Evolutionary conservation across 345 rosid species (phyloP).

Genomic region (Conringia planisiliqua): DNA sequence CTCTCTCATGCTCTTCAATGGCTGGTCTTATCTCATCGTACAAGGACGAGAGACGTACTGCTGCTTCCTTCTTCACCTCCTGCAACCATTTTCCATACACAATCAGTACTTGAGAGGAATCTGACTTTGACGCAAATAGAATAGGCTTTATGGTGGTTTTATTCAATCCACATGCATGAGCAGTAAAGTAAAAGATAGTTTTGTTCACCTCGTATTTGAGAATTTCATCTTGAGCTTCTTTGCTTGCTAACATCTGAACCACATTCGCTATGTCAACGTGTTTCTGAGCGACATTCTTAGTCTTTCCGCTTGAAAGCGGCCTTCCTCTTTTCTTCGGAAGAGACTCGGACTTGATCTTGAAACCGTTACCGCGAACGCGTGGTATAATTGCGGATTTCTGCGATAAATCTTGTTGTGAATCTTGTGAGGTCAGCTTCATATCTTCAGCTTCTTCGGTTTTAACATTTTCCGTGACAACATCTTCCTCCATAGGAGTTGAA

Average conservation of each 20-base stretch:
- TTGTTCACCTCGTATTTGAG: slow-evolving; percentile 52
- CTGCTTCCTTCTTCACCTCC: slow-evolving; percentile 74
- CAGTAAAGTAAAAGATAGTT: too few species aligned
- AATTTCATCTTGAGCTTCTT: slow-evolving; percentile 77
- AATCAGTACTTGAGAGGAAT: not conserved
- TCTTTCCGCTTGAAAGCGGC: slow-evolving; percentile 46
- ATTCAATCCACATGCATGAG: not conserved
- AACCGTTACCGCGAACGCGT: slow-evolving; percentile 44
- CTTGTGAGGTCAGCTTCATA: slow-evolving; percentile 35
- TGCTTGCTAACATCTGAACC: slow-evolving; percentile 49
- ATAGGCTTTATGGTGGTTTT: not conserved
- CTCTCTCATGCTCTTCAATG: slow-evolving; percentile 94
- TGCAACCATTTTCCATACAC: slow-evolving; percentile 30
- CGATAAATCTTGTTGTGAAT: slow-evolving; percentile 43
- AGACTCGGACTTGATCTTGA: slow-evolving; percentile 42
- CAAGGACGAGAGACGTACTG: slow-evolving; percentile 49
- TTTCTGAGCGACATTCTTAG: slow-evolving; percentile 44
- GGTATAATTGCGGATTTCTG: slow-evolving; percentile 60
- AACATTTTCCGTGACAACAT: slow-evolving; percentile 31
- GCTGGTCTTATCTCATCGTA: slow-evolving; percentile 84
- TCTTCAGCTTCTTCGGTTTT: slow-evolving; percentile 51
- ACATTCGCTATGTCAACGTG: slow-evolving; percentile 58
- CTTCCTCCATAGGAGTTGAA: slow-evolving; percentile 42
- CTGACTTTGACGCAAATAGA: too few species aligned
- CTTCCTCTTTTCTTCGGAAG: slow-evolving; percentile 65